Percentiles rank a stretch among this genome's conserved stretches.
phyloP scores from a whole-genome alignment of 768 basidiomycete genomes.

The Podaxis sp. region DNA sequence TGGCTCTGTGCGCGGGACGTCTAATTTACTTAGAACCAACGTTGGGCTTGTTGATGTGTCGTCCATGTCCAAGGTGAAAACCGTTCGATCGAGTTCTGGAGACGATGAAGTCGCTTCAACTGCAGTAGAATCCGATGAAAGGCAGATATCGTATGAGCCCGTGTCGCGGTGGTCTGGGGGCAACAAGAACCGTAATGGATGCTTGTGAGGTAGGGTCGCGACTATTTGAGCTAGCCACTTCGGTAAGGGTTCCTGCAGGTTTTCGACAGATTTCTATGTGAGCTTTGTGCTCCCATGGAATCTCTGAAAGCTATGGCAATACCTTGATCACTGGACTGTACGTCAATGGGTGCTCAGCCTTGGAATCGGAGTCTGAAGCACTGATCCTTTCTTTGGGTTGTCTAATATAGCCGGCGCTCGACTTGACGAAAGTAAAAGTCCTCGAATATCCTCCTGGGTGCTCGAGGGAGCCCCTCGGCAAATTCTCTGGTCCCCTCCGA shows the following conservation, averaged over 20 bases:
- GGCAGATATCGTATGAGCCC: background rate
- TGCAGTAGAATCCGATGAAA: conserved; percentile 1
- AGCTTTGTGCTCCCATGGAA: background rate
- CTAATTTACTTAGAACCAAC: background rate
- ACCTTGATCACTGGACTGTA: background rate
- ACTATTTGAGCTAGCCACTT: conserved; percentile 55
- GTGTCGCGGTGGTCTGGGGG: conserved; percentile 15
- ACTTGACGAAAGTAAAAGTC: background rate
- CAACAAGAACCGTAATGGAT: conserved; percentile 44
- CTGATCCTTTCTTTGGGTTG: background rate
- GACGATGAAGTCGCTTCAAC: background rate
- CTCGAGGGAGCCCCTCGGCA: background rate
- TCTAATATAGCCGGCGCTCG: background rate
- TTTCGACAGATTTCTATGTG: conserved; percentile 13
- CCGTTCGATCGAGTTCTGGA: background rate
- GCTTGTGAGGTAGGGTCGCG: conserved; percentile 35
- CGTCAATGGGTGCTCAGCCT: background rate
- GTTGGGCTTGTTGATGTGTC: background rate
- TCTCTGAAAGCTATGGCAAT: background rate
- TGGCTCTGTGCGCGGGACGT: background rate
- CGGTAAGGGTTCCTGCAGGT: conserved; percentile 35
- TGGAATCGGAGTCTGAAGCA: background rate
- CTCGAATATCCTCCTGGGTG: background rate
- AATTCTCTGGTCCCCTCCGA: conserved; percentile 6
- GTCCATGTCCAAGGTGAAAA: background rate